Evolutionary conservation across 2,329 filamentous ascomycete species (phyloP), one percentile per base, ranked within the genome.

Genomic region (Harringtonia lauricola): DNA sequence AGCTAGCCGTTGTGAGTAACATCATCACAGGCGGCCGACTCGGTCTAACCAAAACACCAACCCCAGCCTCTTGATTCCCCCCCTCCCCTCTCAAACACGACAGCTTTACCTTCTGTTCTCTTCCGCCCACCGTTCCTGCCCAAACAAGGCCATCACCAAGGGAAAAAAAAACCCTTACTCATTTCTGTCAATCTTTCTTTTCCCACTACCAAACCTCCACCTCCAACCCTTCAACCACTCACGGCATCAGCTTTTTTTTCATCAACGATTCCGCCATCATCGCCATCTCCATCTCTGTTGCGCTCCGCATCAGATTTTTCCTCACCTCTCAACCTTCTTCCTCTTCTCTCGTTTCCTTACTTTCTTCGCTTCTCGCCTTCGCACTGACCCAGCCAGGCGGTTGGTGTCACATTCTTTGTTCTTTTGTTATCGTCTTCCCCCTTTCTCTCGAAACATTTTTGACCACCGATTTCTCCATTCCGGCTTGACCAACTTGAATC

Each of bases 51-150:
- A 33, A 41, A 46, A 45, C 31, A 18, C 41, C 39, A 30, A 41
- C 29, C 41, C 44, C 43, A 46, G 30, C 43, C 46, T 40, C 43
- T 47, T 42, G 33, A 39, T 39, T 39, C 30, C 22, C 34, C 38
- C 38, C 42, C 43, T 39, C 29, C 42, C 34, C 36, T 46, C 42
- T 42, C 44, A 43, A 47, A 50, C 43, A 50, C 44, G 39, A 48
- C 44, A 50, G 48, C 48, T 46, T 33, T 36, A 28, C 33, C 42
- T 30, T 34, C 39, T 18, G 31, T 24, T 41, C 38, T 29, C 44
- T 41, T 30, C 47, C 28, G 29, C 38, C 42, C 41, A 43, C 43
- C 41, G 26, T 36, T 31, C 39, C 28, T 38, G 19, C 38, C 43
- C 35, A 36, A 41, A 41, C 26, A 44, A 40, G 34, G 34, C 24